A percentile compares a stretch with the other conserved stretches of the same genome.
Evolutionary conservation across 805 yeast species (phyloP).

Genomic region (Metschnikowia amazonensis): DNA sequence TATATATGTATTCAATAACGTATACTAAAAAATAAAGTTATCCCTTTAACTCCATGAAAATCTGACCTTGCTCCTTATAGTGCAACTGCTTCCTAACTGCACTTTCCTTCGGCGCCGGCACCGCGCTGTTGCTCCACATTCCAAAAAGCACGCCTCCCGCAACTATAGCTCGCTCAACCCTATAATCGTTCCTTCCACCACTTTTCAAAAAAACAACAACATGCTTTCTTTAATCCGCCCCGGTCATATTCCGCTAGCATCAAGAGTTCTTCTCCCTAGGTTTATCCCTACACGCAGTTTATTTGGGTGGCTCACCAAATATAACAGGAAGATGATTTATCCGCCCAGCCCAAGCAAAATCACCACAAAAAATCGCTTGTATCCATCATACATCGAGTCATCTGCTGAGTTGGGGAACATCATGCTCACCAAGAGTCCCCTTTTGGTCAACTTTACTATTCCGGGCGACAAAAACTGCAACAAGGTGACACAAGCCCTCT

Average conservation of each 20-base stretch:
- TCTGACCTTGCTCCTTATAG: neutral
- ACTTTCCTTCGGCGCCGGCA: neutral
- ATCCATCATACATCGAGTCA: constrained; percentile 44
- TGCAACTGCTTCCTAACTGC: neutral
- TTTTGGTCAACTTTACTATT: constrained; percentile 67
- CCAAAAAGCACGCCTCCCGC: constrained; percentile 1
- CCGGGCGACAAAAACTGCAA: constrained; percentile 62
- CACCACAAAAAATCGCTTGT: constrained; percentile 38
- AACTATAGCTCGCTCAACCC: neutral
- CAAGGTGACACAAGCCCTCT: constrained; percentile 58
- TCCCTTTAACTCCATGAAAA: neutral
- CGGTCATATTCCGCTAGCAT: constrained; percentile 8
- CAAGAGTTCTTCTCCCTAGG: constrained; percentile 7
- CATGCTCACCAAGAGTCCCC: constrained; percentile 53
- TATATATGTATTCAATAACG: neutral
- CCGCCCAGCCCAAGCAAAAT: constrained; percentile 37
- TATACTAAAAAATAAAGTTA: neutral
- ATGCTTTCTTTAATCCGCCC: constrained; percentile 13
- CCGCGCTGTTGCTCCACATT: constrained; percentile 3
- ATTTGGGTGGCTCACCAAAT: constrained; percentile 18
- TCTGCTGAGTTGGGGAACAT: constrained; percentile 57
- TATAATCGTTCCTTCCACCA: neutral
- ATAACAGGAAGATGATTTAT: constrained; percentile 29
- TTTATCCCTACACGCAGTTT: constrained; percentile 8
- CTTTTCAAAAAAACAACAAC: neutral